phyloP scores from a whole-genome alignment of 805 yeast species.

The Saturnispora hagleri region DNA sequence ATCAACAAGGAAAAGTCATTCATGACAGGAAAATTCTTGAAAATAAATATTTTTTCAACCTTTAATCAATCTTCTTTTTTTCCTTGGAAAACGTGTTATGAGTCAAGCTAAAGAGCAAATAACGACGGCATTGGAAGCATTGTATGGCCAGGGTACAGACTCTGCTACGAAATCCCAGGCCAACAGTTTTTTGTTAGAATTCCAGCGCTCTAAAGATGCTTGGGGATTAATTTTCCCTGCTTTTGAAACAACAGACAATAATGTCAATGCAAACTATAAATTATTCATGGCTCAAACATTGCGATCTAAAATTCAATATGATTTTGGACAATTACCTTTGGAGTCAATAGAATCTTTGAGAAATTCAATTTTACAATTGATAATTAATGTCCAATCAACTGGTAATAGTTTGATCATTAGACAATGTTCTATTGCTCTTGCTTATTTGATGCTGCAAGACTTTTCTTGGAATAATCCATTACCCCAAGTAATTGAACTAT shows the following conservation, averaged over 20 bases:
- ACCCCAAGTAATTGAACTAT: slow-evolving; percentile 48
- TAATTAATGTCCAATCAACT: slow-evolving; percentile 25
- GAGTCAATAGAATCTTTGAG: slow-evolving; percentile 54
- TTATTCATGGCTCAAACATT: slow-evolving; percentile 89
- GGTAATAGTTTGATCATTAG: slow-evolving; percentile 52
- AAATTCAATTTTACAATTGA: slow-evolving; percentile 50
- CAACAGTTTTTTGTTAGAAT: slow-evolving; percentile 54
- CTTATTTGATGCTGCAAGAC: slow-evolving; percentile 74
- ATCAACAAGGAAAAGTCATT: not conserved
- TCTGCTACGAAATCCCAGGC: slow-evolving; percentile 35
- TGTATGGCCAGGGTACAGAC: slow-evolving; percentile 29
- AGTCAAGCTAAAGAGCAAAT: slow-evolving; percentile 18
- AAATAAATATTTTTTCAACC: not conserved
- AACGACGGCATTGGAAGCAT: slow-evolving; percentile 37
- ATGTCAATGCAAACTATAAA: slow-evolving; percentile 42
- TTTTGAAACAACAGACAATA: slow-evolving; percentile 27
- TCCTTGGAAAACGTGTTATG: not conserved
- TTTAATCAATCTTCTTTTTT: not conserved
- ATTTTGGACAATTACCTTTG: slow-evolving; percentile 65
- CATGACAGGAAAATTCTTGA: not conserved
- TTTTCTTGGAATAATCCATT: slow-evolving; percentile 65
- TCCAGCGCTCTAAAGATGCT: slow-evolving; percentile 75
- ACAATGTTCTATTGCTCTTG: slow-evolving; percentile 73
- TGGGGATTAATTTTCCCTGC: slow-evolving; percentile 65
- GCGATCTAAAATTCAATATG: slow-evolving; percentile 76